Evolutionary conservation across 148 eudicot species (phyloP).

Genomic region (Dysphania ambrosioides): DNA sequence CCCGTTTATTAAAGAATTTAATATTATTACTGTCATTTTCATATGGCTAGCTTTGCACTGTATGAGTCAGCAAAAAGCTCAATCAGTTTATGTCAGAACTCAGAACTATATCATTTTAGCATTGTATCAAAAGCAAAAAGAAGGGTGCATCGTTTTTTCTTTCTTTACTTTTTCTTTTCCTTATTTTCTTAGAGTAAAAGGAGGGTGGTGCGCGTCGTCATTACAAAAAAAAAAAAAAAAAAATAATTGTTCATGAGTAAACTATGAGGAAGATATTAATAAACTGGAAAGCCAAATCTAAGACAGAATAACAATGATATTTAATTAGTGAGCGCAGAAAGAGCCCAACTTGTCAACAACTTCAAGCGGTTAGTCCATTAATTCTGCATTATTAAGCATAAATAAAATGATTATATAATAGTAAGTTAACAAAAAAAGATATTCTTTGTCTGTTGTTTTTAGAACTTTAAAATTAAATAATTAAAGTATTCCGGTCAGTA

Average conservation of each 20-base stretch:
- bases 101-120: too few relatives aligned
- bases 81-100: too few relatives aligned
- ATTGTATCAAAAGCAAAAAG: too few relatives aligned
- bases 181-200: too few relatives aligned
- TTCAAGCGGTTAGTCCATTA: slow-evolving; percentile 14
- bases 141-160: too few relatives aligned
- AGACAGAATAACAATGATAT: not conserved
- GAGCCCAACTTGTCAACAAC: slow-evolving; percentile 29
- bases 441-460: slow-evolving; percentile 12
- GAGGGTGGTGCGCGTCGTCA: too few relatives aligned
- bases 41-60: too few relatives aligned
- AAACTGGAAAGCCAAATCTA: slow-evolving; percentile 16
- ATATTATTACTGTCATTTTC: too few relatives aligned
- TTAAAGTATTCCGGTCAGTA: not conserved
- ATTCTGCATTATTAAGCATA: slow-evolving; percentile 10
- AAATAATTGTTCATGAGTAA: too few relatives aligned
- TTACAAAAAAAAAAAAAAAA: not conserved
- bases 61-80: too few relatives aligned
- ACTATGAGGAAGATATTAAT: not conserved
- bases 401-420: slow-evolving; percentile 5
- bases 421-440: not conserved
- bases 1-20: too few relatives aligned
- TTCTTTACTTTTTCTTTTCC: too few relatives aligned
- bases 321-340: slow-evolving; percentile 22
- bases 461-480: not conserved